phyloP scores from a whole-genome alignment of 108 stramenopile species.

The Nannochloropsis oceanica region DNA sequence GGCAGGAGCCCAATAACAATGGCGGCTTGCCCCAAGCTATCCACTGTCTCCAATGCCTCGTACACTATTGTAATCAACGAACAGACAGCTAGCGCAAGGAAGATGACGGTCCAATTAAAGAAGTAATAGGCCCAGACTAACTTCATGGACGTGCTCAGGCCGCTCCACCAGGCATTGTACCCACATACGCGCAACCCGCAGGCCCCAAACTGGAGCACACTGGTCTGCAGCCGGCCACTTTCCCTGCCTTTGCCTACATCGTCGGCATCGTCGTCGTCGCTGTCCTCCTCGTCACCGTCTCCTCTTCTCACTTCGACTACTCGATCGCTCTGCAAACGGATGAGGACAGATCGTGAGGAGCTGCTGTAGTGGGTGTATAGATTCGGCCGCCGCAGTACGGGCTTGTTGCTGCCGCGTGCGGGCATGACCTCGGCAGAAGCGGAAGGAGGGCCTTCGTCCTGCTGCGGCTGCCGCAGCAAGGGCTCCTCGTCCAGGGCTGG shows the following conservation, averaged over 20 bases:
- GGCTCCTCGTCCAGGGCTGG: neutral
- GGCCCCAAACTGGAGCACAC: neutral
- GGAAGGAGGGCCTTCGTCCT: neutral
- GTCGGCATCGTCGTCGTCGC: neutral
- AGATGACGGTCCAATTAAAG: neutral
- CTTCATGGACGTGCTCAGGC: neutral
- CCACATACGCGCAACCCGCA: neutral
- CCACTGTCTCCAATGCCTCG: neutral
- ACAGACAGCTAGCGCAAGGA: neutral
- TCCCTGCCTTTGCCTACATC: neutral
- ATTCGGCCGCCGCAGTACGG: neutral
- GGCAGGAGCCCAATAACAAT: neutral
- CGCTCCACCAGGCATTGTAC: neutral
- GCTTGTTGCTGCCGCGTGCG: neutral
- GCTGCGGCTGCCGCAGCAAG: neutral
- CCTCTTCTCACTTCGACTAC: neutral
- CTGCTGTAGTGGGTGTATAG: neutral
- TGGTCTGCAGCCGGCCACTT: neutral
- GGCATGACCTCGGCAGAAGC: neutral
- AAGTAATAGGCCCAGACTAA: neutral
- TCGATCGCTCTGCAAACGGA: neutral
- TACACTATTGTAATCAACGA: neutral
- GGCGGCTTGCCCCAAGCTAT: neutral
- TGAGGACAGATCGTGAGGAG: neutral
- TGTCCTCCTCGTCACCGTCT: neutral